Evolutionary conservation across 2,329 filamentous ascomycete genomes (phyloP).

Genomic region (Cladosporium sp.): DNA sequence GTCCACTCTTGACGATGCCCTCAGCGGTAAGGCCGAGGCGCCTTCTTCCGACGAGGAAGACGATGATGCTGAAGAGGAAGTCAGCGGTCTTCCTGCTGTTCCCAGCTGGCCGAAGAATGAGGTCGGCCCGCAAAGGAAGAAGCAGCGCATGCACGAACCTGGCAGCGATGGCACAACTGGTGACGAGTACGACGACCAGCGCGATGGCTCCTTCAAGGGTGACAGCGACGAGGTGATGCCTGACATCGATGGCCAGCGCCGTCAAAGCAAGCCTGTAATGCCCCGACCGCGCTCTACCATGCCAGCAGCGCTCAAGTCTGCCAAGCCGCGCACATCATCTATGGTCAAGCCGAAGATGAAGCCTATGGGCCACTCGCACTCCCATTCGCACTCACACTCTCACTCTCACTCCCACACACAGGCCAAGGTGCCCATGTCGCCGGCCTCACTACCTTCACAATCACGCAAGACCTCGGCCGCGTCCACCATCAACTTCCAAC

Average conservation of each 20-base stretch:
- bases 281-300: constrained; percentile 37
- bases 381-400: constrained; percentile 16
- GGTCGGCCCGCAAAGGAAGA: constrained; percentile 36
- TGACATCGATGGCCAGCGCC: constrained; percentile 34
- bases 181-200: constrained; percentile 58
- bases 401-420: constrained; percentile 17
- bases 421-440: constrained; percentile 51
- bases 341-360: constrained; percentile 57
- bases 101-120: constrained; percentile 31
- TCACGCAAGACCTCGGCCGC: constrained; percentile 74
- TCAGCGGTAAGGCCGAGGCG: constrained; percentile 84
- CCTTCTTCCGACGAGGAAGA: constrained; percentile 69
- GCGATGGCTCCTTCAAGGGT: constrained; percentile 55
- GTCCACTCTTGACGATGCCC: constrained; percentile 88
- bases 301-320: constrained; percentile 39
- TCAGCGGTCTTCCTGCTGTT: constrained; percentile 51
- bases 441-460: constrained; percentile 64
- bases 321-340: constrained; percentile 46
- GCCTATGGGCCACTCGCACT: constrained; percentile 7
- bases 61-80: constrained; percentile 80
- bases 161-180: constrained; percentile 63
- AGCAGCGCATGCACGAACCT: constrained; percentile 43
- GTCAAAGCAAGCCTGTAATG: constrained; percentile 45
- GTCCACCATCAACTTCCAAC: constrained; percentile 59
- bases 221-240: constrained; percentile 49